A percentile compares a stretch with the other conserved stretches of the same genome.
These are phyloP conservation scores for Gonapodya prolifera DNA, from an alignment of 192 early-diverging fungal genomes.

Conservation along the genomic window DNA sequence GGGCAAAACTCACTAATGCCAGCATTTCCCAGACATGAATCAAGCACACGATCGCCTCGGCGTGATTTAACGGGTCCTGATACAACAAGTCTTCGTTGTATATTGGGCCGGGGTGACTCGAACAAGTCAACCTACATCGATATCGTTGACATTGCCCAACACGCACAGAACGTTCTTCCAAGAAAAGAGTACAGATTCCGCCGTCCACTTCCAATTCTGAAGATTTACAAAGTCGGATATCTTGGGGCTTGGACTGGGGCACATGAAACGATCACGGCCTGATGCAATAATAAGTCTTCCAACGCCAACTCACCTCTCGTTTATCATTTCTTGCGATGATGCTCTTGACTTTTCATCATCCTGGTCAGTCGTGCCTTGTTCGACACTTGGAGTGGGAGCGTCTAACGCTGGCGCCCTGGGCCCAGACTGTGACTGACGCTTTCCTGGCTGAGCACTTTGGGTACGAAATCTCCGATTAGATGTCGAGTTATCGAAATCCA, in stretches of 20 bases:
- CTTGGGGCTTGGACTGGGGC: slow-evolving; percentile 27
- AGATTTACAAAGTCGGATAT: slow-evolving; percentile 46
- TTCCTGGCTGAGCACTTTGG: slow-evolving; percentile 11
- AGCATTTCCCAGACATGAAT: slow-evolving; percentile 56
- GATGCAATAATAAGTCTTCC: too few species aligned
- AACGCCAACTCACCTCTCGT: too few species aligned
- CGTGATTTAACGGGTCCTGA: slow-evolving; percentile 44
- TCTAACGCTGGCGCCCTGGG: slow-evolving; percentile 12
- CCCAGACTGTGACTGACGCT: slow-evolving; percentile 13
- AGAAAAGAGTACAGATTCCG: slow-evolving; percentile 22
- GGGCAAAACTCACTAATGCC: slow-evolving; percentile 27
- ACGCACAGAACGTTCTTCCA: slow-evolving; percentile 76
- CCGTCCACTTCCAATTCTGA: slow-evolving; percentile 23
- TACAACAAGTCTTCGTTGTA: background rate
- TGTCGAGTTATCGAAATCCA: slow-evolving; percentile 37
- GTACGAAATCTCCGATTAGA: background rate
- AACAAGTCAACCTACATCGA: slow-evolving; percentile 26
- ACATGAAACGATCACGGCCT: too few species aligned
- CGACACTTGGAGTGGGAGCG: too few species aligned
- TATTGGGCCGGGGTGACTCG: background rate
- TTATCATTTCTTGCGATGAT: background rate
- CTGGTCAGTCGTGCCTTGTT: too few species aligned
- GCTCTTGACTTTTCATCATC: too few species aligned
- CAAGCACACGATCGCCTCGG: slow-evolving; percentile 48
- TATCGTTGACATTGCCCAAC: slow-evolving; percentile 59